Evolutionary conservation across 2,329 filamentous ascomycete genomes (phyloP).

Genomic region (Curvularia sp.): DNA sequence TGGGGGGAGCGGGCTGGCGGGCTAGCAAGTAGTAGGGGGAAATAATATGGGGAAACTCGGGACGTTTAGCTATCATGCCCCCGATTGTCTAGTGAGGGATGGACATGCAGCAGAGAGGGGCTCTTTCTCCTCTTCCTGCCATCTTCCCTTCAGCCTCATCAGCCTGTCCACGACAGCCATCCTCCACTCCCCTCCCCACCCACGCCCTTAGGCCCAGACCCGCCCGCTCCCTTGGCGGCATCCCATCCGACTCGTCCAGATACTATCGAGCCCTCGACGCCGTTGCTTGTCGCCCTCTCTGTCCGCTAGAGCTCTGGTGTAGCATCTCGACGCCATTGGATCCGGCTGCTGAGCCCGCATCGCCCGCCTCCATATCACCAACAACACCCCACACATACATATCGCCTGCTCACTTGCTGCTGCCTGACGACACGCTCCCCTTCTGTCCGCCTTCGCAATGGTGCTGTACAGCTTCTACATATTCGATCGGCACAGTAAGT

Average conservation of each 20-base stretch:
- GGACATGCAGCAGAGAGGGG: constrained; percentile 15
- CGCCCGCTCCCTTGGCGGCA: constrained; percentile 8
- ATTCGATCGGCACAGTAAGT: constrained; percentile 94
- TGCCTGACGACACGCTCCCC: background rate
- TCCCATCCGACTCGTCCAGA: too few species aligned
- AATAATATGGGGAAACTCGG: constrained; percentile 29
- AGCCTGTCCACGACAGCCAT: too few species aligned
- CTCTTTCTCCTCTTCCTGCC: constrained; percentile 9
- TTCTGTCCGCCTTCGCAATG: constrained; percentile 63
- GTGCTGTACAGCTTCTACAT: constrained; percentile 98
- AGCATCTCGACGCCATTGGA: background rate
- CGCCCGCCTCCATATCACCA: constrained; percentile 5
- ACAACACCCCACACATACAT: constrained; percentile 6
- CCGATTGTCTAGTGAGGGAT: constrained; percentile 5
- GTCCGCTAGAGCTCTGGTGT: too few species aligned
- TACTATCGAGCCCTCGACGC: too few species aligned
- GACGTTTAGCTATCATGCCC: constrained; percentile 12
- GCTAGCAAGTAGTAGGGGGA: constrained; percentile 17
- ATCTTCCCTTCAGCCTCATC: constrained; percentile 25
- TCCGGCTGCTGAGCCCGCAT: constrained; percentile 4
- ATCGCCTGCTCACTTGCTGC: background rate
- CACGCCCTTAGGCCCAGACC: background rate
- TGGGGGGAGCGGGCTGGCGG: constrained; percentile 9
- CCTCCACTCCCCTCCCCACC: background rate
- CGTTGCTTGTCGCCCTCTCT: background rate